Evolutionary conservation across 495 filamentous ascomycete genomes (phyloP), one percentile per base, ranked within the genome.

Genomic region (Neurospora pannonica): DNA sequence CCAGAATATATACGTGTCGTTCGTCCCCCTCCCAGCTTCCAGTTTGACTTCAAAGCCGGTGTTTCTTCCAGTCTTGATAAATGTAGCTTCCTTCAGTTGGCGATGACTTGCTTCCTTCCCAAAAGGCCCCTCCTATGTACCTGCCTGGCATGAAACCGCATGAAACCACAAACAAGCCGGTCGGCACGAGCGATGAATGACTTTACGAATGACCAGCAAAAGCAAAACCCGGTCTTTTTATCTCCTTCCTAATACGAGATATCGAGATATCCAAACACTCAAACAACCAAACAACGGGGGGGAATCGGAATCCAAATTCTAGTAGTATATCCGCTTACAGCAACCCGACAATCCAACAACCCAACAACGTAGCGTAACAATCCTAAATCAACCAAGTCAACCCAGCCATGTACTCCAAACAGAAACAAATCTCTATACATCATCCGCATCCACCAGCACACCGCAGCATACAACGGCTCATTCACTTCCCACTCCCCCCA

Each of bases 401-500:
- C 13, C 38, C 38, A 40, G 4, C 39, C 39, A 17, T 17, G 39
- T 40, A 46, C 42, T n/a, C 42, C 42, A 21, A 9, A 46, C 42
- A 3, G 40, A 43, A 43, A 8, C 40, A 43, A 11, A 39, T 40
- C 40, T 19, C 19, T 19, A 42, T 42, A 17, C 40, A 42, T 3
- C 40, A 17, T 42, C 40, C 15, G 38, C 38, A 15, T 40, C 38
- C 5, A 40, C 5, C 38, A 17, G 4, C 38, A 43, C 40, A 19
- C 40, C 39, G 5, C 39, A 42, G 5, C 39, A 43, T 9, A 43
- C n/a, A 40, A 40, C 15, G 5, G 13, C 42, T 2, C 31, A 10
- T 17, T 74, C 40, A 75, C 46, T 74, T 70, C 74, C 73, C 54
- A 34, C 10, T 72, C 34, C 77, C 48, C 11, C 48, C 48, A 28